A percentile compares a stretch with the other conserved stretches of the same genome.
These are phyloP conservation scores for Nicotiana noctiflora DNA, from an alignment of 257 asterid species.

Conservation along the genomic window DNA sequence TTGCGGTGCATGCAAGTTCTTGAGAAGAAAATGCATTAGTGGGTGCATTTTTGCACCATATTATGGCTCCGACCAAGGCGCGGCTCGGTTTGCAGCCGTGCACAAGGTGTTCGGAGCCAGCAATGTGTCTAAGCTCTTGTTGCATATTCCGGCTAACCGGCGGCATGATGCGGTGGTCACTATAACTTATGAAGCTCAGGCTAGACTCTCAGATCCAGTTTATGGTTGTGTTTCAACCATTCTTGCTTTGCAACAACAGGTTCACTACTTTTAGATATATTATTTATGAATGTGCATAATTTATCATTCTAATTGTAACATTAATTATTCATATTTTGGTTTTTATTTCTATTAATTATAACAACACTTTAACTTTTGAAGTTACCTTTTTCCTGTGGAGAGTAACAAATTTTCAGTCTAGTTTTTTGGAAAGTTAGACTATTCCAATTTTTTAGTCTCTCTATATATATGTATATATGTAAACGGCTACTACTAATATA, in stretches of 20 bases:
- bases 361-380: no score
- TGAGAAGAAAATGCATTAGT: slow-evolving; percentile 77
- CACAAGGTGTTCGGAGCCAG: slow-evolving; percentile 93
- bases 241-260: slow-evolving; percentile 81
- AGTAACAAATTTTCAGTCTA: no score
- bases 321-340: background rate
- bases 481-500: no score
- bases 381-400: no score
- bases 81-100: slow-evolving; percentile 85
- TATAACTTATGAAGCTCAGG: slow-evolving; percentile 83
- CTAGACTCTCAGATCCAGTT: slow-evolving; percentile 81
- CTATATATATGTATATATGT: no score
- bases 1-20: slow-evolving; percentile 90
- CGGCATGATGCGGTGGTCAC: slow-evolving; percentile 77
- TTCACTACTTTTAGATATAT: background rate
- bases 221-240: slow-evolving; percentile 83
- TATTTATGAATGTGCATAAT: background rate
- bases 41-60: slow-evolving; percentile 88
- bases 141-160: slow-evolving; percentile 56
- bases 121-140: slow-evolving; percentile 71
- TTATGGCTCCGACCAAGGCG: slow-evolving; percentile 76
- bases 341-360: no score
- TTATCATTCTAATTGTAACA: background rate
- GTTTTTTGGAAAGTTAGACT: no score
- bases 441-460: no score